Conservation (phyloP, 805 yeast genomes). For the Lipomyces japonicus region DNA sequence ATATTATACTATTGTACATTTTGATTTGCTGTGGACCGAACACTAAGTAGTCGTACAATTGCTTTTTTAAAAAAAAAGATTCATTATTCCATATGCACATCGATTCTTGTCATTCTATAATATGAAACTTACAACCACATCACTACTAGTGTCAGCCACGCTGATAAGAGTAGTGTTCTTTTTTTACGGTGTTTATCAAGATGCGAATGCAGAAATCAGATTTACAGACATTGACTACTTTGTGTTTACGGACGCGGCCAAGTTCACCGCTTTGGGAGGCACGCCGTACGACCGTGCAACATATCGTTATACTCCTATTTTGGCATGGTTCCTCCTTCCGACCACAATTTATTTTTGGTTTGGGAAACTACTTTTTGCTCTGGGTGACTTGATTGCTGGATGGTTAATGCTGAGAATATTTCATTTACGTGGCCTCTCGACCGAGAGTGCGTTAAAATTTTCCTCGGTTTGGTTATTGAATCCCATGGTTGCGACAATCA, state of each 20-base stretch:
- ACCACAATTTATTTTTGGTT: slow-evolving; percentile 54
- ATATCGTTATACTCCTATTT: slow-evolving; percentile 85
- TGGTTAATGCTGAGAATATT: slow-evolving; percentile 48
- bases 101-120: background rate
- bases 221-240: slow-evolving; percentile 93
- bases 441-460: slow-evolving; percentile 42
- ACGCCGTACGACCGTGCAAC: slow-evolving; percentile 87
- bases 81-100: background rate
- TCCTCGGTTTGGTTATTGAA: slow-evolving; percentile 79
- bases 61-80: background rate
- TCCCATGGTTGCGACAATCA: slow-evolving; percentile 91
- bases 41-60: too few relatives aligned
- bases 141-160: slow-evolving; percentile 17
- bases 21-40: too few relatives aligned
- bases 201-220: slow-evolving; percentile 67
- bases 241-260: slow-evolving; percentile 91
- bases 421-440: slow-evolving; percentile 34
- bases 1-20: too few relatives aligned
- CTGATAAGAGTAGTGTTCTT: slow-evolving; percentile 59
- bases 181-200: slow-evolving; percentile 81
- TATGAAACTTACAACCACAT: slow-evolving; percentile 23
- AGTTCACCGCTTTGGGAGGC: slow-evolving; percentile 54
- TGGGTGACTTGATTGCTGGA: slow-evolving; percentile 82
- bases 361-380: slow-evolving; percentile 75
- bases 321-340: slow-evolving; percentile 80